A percentile compares a stretch with the other conserved stretches of the same genome.
These are phyloP conservation scores for Ilyonectria destructans DNA, from an alignment of 2,329 filamentous ascomycete species.

Conservation along the genomic window DNA sequence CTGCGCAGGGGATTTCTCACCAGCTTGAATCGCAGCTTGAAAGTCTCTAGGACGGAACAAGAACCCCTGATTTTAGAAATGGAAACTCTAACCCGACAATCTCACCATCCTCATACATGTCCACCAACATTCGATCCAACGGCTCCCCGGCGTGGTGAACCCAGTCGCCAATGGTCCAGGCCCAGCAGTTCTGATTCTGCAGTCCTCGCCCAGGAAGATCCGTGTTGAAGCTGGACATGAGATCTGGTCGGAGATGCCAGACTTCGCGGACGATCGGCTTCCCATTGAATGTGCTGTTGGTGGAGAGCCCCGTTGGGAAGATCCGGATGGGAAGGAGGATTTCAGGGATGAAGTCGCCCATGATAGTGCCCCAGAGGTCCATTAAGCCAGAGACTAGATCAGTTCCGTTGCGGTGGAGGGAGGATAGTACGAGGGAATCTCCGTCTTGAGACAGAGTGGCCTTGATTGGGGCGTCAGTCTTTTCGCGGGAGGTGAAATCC, in stretches of 20 bases:
- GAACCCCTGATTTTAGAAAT: constrained; percentile 51
- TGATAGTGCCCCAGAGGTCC: constrained; percentile 42
- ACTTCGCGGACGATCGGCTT: constrained; percentile 39
- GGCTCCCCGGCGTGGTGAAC: constrained; percentile 55
- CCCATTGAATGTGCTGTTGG: constrained; percentile 30
- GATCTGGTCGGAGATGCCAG: constrained; percentile 51
- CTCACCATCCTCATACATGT: constrained; percentile 43
- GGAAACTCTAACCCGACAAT: constrained; percentile 54
- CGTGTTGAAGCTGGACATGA: constrained; percentile 33
- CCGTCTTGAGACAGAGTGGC: constrained; percentile 44
- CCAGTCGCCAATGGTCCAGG: constrained; percentile 55
- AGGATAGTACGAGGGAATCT: constrained; percentile 46
- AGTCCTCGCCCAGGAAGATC: constrained; percentile 50
- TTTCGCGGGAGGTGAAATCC: constrained; percentile 21
- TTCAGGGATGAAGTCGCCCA: constrained; percentile 45
- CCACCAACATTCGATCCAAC: constrained; percentile 53
- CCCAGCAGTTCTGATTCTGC: constrained; percentile 46
- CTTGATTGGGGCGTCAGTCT: constrained; percentile 19
- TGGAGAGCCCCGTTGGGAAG: constrained; percentile 46
- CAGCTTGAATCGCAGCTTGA: neutral
- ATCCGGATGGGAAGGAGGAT: constrained; percentile 42
- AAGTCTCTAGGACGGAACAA: constrained; percentile 24
- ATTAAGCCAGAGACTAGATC: constrained; percentile 41
- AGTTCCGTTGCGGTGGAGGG: constrained; percentile 41
- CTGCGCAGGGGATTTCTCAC: neutral